phyloP scores from a whole-genome alignment of 2,329 filamentous ascomycete genomes.

The Xylariaceae sp. region DNA sequence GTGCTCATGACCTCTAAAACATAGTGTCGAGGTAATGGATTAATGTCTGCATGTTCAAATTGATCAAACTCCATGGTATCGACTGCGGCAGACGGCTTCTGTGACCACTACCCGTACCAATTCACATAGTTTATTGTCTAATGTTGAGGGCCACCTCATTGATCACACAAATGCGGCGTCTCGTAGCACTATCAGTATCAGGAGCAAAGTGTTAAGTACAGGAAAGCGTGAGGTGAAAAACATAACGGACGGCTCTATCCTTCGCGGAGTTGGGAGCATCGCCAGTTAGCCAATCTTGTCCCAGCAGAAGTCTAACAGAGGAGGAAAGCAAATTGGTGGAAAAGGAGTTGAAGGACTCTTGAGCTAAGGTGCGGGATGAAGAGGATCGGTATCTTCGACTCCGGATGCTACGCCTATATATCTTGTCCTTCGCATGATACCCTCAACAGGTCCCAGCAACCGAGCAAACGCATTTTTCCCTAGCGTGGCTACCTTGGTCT shows the following conservation, averaged over 20 bases:
- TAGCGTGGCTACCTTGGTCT: slow-evolving; percentile 88
- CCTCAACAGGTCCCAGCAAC: slow-evolving; percentile 84
- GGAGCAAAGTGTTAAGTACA: no score
- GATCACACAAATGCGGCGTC: slow-evolving; percentile 9
- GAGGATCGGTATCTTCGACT: slow-evolving; percentile 63
- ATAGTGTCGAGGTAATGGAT: slow-evolving; percentile 34
- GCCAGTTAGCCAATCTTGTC: slow-evolving; percentile 12
- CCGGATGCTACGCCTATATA: slow-evolving; percentile 56
- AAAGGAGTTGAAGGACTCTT: not conserved
- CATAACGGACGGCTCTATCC: slow-evolving; percentile 9
- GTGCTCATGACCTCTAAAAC: no score
- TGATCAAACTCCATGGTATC: no score
- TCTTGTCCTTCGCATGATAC: slow-evolving; percentile 80
- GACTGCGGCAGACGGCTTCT: no score
- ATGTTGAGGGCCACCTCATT: no score
- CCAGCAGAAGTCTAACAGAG: slow-evolving; percentile 11
- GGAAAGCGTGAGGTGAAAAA: slow-evolving; percentile 25
- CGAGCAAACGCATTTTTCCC: slow-evolving; percentile 94
- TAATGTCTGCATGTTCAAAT: no score
- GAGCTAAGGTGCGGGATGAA: slow-evolving; percentile 38
- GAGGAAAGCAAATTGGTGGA: not conserved
- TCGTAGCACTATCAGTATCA: slow-evolving; percentile 23
- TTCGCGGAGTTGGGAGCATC: slow-evolving; percentile 7
- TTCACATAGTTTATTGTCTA: slow-evolving; percentile 8
- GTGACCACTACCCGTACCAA: slow-evolving; percentile 14